phyloP scores from a whole-genome alignment of 1,284 basidiomycete genomes.

The Cryptococcus floricola region DNA sequence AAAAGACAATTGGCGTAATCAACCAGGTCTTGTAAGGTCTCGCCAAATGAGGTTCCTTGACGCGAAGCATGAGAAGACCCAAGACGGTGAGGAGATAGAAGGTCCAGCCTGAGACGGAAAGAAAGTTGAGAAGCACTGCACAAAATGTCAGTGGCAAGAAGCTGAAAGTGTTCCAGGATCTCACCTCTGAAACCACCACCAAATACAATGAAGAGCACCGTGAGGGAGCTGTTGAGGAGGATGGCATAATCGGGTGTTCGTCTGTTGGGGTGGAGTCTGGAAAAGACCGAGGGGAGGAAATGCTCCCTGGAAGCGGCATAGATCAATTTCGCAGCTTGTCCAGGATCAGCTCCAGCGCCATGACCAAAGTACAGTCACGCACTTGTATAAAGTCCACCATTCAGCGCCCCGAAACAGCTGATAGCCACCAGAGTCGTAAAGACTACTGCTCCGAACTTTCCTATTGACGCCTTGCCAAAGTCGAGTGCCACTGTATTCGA shows the following conservation, averaged over 20 bases:
- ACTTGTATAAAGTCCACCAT: constrained; percentile 79
- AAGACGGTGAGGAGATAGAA: constrained; percentile 89
- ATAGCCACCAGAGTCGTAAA: constrained; percentile 86
- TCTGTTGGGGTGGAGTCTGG: constrained; percentile 65
- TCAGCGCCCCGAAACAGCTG: constrained; percentile 88
- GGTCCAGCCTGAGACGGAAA: constrained; percentile 61
- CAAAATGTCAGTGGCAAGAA: background rate
- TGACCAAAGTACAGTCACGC: background rate
- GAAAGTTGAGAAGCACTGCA: constrained; percentile 68
- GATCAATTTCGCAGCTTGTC: constrained; percentile 64
- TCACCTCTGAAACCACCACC: constrained; percentile 79
- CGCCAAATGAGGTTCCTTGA: constrained; percentile 86
- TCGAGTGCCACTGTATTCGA: constrained; percentile 90
- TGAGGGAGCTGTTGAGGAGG: constrained; percentile 68
- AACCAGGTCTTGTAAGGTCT: constrained; percentile 90
- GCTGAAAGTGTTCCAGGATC: constrained; percentile 1
- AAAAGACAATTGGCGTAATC: constrained; percentile 84
- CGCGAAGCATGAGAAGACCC: constrained; percentile 78
- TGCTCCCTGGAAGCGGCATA: constrained; percentile 84
- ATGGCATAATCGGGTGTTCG: constrained; percentile 83
- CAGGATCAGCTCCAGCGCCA: background rate
- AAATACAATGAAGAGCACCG: constrained; percentile 70
- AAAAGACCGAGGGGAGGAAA: constrained; percentile 78
- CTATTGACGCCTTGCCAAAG: constrained; percentile 83
- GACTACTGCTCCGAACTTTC: constrained; percentile 74